Evolutionary conservation across 495 filamentous ascomycete species (phyloP).

Genomic region (Cercophora sp.): DNA sequence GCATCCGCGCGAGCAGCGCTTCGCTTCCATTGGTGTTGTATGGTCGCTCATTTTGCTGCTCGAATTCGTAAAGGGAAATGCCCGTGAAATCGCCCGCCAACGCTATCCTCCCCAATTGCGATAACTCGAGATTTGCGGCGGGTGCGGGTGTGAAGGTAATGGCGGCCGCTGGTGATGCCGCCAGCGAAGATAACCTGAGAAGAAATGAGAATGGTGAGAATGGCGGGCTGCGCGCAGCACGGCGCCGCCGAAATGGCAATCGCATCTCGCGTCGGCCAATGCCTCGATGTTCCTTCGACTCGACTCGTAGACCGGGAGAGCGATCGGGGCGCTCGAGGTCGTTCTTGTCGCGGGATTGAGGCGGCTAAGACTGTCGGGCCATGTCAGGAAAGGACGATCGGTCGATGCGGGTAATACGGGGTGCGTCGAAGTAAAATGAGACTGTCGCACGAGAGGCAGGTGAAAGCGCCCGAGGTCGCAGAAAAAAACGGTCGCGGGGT

Average conservation of each 20-base stretch:
- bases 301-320: constrained; percentile 19
- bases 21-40: constrained; percentile 71
- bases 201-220: constrained; percentile 25
- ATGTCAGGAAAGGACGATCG: constrained; percentile 16
- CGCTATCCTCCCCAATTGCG: constrained; percentile 75
- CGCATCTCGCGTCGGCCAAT: constrained; percentile 34
- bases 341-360: constrained; percentile 14
- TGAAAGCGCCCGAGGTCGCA: background rate
- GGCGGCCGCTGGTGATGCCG: constrained; percentile 48
- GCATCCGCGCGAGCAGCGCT: constrained; percentile 74
- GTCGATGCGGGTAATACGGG: constrained; percentile 3
- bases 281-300: constrained; percentile 1
- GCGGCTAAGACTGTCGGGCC: constrained; percentile 18
- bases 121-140: constrained; percentile 74
- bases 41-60: constrained; percentile 67
- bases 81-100: constrained; percentile 87
- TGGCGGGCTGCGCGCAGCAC: constrained; percentile 28
- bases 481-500: constrained; percentile 2
- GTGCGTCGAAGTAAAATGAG: constrained; percentile 16
- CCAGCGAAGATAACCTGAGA: constrained; percentile 39
- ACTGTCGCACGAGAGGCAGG: constrained; percentile 12
- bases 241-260: constrained; percentile 31
- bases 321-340: constrained; percentile 17
- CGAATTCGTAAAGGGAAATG: constrained; percentile 83
- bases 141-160: constrained; percentile 69